phyloP scores from a whole-genome alignment of 805 yeast species.

The baker's yeast (Saccharomyces cerevisiae) region DNA sequence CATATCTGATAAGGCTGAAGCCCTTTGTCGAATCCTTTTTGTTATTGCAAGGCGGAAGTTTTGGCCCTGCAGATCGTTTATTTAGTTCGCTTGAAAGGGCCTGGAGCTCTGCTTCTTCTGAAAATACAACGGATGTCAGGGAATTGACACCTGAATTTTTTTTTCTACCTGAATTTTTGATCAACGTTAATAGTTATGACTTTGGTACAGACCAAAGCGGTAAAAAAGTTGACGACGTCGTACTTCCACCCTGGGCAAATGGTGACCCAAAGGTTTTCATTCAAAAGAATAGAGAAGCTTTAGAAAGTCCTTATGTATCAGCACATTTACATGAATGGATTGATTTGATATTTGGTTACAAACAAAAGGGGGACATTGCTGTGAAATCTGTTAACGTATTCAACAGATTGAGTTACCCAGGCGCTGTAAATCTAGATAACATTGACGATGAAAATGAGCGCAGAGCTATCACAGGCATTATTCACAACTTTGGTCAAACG shows the following conservation, averaged over 20 bases:
- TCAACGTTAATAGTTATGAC: conserved; percentile 55
- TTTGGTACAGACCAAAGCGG: conserved; percentile 67
- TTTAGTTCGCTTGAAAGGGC: conserved; percentile 69
- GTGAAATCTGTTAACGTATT: conserved; percentile 63
- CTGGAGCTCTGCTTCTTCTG: conserved; percentile 72
- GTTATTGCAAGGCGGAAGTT: conserved; percentile 75
- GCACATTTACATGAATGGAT: conserved; percentile 75
- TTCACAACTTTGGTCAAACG: conserved; percentile 88
- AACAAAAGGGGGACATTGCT: conserved; percentile 69
- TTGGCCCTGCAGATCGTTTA: conserved; percentile 81
- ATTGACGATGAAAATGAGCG: conserved; percentile 68
- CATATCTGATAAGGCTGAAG: conserved; percentile 64
- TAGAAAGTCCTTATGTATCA: conserved; percentile 77
- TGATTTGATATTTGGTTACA: conserved; percentile 73
- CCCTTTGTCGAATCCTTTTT: conserved; percentile 79
- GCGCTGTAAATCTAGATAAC: conserved; percentile 68
- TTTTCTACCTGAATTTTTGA: conserved; percentile 70
- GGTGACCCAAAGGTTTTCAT: conserved; percentile 68
- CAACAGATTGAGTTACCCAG: conserved; percentile 77
- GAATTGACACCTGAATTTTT: conserved; percentile 84
- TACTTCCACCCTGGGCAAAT: conserved; percentile 77
- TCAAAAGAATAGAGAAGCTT: conserved; percentile 68
- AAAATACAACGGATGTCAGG: conserved; percentile 79
- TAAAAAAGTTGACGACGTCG: conserved; percentile 48
- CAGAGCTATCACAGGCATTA: conserved; percentile 71